phyloP scores from a whole-genome alignment of 2,329 filamentous ascomycete species.

The Alternaria dauci region DNA sequence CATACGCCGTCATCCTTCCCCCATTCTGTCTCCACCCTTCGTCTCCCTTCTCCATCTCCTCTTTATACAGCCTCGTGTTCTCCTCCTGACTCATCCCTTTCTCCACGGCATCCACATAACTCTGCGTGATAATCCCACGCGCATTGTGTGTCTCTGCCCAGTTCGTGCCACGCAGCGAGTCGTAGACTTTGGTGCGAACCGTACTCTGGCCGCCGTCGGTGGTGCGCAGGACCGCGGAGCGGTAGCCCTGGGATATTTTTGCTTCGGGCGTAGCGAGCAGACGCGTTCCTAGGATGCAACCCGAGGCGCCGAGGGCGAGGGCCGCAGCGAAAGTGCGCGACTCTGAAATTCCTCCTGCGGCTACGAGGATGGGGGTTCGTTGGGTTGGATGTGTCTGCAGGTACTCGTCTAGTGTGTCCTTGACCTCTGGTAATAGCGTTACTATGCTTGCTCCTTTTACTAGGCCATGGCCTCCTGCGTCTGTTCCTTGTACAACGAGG shows the following conservation, averaged over 20 bases:
- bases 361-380: conserved; percentile 55
- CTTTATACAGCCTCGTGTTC: conserved; percentile 56
- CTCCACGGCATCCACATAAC: conserved; percentile 53
- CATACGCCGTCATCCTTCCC: conserved; percentile 68
- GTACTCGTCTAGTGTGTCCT: conserved; percentile 52
- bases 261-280: conserved; percentile 65
- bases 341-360: conserved; percentile 68
- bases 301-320: conserved; percentile 62
- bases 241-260: conserved; percentile 57
- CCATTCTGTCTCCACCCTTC: conserved; percentile 57
- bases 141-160: conserved; percentile 68
- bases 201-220: conserved; percentile 63
- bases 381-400: background rate
- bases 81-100: conserved; percentile 54
- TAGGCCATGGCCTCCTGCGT: conserved; percentile 71
- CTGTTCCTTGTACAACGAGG: conserved; percentile 68
- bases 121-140: conserved; percentile 66
- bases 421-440: conserved; percentile 66
- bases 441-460: conserved; percentile 63
- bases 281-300: conserved; percentile 69
- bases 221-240: conserved; percentile 56
- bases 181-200: conserved; percentile 60
- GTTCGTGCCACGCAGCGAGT: conserved; percentile 63
- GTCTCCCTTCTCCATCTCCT: conserved; percentile 61
- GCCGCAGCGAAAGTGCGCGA: conserved; percentile 65